Base-by-base conservation (phyloP, 1,284 basidiomycete genomes). In the Apiotrichum laibachii region DNA sequence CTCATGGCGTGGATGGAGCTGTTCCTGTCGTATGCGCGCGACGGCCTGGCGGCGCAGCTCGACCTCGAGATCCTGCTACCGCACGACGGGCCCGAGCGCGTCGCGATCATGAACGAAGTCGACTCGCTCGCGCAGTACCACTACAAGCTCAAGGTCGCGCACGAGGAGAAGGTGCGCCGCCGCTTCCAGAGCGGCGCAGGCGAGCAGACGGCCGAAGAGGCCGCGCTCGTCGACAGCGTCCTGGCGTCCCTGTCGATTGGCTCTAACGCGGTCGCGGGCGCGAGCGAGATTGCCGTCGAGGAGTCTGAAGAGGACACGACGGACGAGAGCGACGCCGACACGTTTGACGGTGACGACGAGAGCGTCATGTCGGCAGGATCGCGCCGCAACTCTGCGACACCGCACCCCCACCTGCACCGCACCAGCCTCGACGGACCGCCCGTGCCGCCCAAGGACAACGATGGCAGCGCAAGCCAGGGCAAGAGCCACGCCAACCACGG, bases 1-100 rank as follows among this genome's bases (percentile, higher is more conserved):
- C 85, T 99, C 60, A 97, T 98, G 91, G 85, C 84, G 53, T 99
- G 96, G 96, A 89, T 97, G 71, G 94, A 99, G 78, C 85, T 91
- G 35, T 98, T 98, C 81, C 83, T 99, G 64, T 89, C 88, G 45
- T 86, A 92, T 60, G 86, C 95, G 53, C 87, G 94, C n/a, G 92
- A 94, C 64, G 93, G 94, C 10, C 78, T 97, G 2, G 82, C 83
- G 3, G 62, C 66, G 26, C 72, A 74, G 37, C 79, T 94, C 67
- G 88, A 87, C 63, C 84, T 97, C 43, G 93, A 97, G 71, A 88
- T 88, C 69, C 80, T 97, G 33, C 82, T 97, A 3, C 94, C 93
- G 2, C 85, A 90, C 61, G 84, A 82, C 0, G 89, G 88, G 2
- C 76, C 84, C 54, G 89, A 90, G 62, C 86, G 93, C 21, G 76